These are phyloP conservation scores for Medicago ruthenica DNA, from an alignment of 306 rosid genomes.

Conservation along the genomic window DNA sequence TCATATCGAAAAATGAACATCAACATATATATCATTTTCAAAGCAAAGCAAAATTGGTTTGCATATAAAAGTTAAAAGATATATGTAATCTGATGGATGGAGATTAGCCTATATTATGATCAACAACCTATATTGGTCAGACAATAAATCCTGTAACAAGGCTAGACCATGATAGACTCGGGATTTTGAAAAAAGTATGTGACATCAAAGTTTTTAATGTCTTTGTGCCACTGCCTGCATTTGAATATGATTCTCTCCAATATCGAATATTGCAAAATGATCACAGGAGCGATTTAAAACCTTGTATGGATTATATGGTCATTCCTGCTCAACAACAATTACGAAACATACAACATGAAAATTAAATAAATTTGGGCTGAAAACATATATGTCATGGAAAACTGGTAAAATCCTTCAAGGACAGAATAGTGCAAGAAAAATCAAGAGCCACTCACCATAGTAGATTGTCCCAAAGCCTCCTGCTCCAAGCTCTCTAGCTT, in stretches of 20 bases:
- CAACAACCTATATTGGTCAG: too few species aligned
- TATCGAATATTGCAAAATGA: neutral
- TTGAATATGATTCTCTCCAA: neutral
- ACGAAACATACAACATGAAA: too few species aligned
- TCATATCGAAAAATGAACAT: neutral
- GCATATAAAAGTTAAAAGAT: neutral
- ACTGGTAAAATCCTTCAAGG: neutral
- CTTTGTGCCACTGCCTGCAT: neutral
- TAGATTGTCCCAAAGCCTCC: conserved; percentile 55
- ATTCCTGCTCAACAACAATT: too few species aligned
- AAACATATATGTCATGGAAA: neutral
- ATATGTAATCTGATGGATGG: neutral
- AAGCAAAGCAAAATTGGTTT: neutral
- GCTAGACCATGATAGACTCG: too few species aligned
- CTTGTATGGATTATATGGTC: too few species aligned
- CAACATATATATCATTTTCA: neutral
- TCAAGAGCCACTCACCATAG: conserved; percentile 15
- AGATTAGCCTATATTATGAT: neutral
- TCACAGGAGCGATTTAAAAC: neutral
- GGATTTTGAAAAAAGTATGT: too few species aligned
- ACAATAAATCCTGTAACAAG: too few species aligned
- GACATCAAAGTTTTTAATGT: neutral
- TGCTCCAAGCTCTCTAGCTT: conserved; percentile 59
- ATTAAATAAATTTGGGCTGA: neutral
- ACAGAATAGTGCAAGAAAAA: neutral